Evolutionary conservation across 2,329 filamentous ascomycete species (phyloP).

Genomic region (Cladosporium sp.): DNA sequence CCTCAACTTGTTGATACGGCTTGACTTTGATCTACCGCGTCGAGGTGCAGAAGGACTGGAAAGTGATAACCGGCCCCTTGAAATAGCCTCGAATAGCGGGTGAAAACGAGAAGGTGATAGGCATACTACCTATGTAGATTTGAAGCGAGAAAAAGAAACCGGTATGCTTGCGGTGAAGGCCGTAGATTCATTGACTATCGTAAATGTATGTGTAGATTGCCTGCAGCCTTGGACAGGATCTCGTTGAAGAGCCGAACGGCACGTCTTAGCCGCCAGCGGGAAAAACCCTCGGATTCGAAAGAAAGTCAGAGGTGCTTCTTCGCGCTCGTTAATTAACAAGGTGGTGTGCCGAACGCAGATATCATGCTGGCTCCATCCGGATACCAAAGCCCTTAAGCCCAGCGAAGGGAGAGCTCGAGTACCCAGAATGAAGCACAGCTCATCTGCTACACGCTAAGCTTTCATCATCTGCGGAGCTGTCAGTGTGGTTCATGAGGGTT

Average conservation of each 20-base stretch:
- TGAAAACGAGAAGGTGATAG: background rate
- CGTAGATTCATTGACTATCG: constrained; percentile 2
- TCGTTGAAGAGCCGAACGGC: background rate
- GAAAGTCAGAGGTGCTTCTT: constrained; percentile 85
- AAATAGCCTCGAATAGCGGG: constrained; percentile 12
- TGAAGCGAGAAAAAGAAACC: too few relatives aligned
- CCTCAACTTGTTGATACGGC: constrained; percentile 28
- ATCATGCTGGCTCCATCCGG: constrained; percentile 70
- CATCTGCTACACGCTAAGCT: constrained; percentile 94
- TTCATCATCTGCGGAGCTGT: constrained; percentile 80
- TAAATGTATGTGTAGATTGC: background rate
- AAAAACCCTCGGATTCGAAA: constrained; percentile 5
- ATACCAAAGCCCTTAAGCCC: constrained; percentile 83
- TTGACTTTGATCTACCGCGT: constrained; percentile 23
- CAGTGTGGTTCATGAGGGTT: constrained; percentile 19
- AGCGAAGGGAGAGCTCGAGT: constrained; percentile 71
- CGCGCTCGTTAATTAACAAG: constrained; percentile 98
- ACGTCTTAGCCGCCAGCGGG: constrained; percentile 3
- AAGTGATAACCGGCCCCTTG: constrained; percentile 18
- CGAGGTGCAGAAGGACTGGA: constrained; percentile 19
- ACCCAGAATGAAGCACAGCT: constrained; percentile 33
- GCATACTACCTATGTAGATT: too few relatives aligned
- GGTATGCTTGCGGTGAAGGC: background rate
- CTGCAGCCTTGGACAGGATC: background rate
- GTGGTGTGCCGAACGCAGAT: constrained; percentile 99